These are phyloP conservation scores for Calonectria honghensis DNA, from an alignment of 2,329 filamentous ascomycete species.

Conservation along the genomic window DNA sequence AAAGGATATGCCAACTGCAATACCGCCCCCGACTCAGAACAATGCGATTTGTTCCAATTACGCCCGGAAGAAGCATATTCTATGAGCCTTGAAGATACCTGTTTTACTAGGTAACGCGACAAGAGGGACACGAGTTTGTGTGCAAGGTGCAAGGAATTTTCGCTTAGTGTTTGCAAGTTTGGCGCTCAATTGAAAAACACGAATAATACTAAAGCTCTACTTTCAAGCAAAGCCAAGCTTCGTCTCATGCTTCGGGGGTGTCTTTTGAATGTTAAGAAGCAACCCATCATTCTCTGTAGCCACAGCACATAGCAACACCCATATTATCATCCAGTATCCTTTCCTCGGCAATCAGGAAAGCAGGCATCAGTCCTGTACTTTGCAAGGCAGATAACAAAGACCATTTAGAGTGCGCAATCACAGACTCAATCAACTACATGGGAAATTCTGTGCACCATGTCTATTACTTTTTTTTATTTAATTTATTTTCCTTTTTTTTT, in stretches of 20 bases:
- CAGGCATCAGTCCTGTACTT: neutral
- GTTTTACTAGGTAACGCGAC: neutral
- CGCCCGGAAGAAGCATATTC: neutral
- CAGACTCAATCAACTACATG: neutral
- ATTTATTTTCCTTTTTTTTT: neutral
- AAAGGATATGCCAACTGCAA: neutral
- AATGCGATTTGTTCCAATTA: neutral
- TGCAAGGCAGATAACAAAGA: neutral
- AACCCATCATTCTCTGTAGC: neutral
- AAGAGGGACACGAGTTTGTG: neutral
- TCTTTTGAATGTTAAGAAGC: neutral
- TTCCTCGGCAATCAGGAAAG: neutral
- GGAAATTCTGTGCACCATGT: neutral
- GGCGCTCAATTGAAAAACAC: neutral
- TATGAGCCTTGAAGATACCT: neutral
- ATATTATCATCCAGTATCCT: neutral
- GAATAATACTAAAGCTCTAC: neutral
- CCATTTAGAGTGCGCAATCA: neutral
- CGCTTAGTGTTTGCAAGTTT: neutral
- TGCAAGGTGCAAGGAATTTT: neutral
- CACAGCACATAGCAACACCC: neutral
- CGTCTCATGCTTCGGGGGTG: neutral
- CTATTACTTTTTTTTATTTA: neutral
- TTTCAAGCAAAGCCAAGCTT: neutral
- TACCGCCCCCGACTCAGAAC: neutral